Evolutionary conservation across 1,284 basidiomycete genomes (phyloP).

Genomic region (Cutaneotrichosporon dermatis): DNA sequence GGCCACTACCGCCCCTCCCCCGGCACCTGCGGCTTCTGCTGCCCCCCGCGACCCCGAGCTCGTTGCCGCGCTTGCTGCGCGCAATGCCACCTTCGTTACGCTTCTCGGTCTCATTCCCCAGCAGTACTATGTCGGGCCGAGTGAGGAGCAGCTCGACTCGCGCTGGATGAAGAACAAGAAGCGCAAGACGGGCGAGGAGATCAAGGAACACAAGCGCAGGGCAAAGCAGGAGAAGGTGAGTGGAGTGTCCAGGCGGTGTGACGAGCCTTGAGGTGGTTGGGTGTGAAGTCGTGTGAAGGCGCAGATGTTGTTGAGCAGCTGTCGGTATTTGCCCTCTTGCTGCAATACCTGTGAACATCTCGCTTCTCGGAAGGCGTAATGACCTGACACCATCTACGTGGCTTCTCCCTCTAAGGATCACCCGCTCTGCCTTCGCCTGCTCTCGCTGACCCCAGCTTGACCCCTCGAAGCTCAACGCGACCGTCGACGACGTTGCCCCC

Average conservation of each 20-base stretch:
- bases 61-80: constrained; percentile 63
- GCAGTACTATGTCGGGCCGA: constrained; percentile 73
- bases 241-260: neutral
- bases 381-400: too few relatives aligned
- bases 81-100: constrained; percentile 77
- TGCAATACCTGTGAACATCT: too few relatives aligned
- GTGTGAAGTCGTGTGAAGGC: too few relatives aligned
- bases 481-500: constrained; percentile 26
- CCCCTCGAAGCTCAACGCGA: constrained; percentile 62
- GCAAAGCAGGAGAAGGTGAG: constrained; percentile 76
- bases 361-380: too few relatives aligned
- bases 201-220: constrained; percentile 80
- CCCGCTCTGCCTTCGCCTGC: too few relatives aligned
- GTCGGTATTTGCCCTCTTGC: too few relatives aligned
- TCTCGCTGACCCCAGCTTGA: constrained; percentile 62
- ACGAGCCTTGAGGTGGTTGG: neutral
- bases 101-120: constrained; percentile 78
- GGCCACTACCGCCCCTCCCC: neutral
- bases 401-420: too few relatives aligned
- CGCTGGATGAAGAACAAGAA: constrained; percentile 89
- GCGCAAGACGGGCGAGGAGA: constrained; percentile 72
- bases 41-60: constrained; percentile 11
- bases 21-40: too few relatives aligned
- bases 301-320: neutral
- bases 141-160: constrained; percentile 63